Evolutionary conservation across 2,329 filamentous ascomycete genomes (phyloP).

Genomic region (Diaporthe ilicicola): DNA sequence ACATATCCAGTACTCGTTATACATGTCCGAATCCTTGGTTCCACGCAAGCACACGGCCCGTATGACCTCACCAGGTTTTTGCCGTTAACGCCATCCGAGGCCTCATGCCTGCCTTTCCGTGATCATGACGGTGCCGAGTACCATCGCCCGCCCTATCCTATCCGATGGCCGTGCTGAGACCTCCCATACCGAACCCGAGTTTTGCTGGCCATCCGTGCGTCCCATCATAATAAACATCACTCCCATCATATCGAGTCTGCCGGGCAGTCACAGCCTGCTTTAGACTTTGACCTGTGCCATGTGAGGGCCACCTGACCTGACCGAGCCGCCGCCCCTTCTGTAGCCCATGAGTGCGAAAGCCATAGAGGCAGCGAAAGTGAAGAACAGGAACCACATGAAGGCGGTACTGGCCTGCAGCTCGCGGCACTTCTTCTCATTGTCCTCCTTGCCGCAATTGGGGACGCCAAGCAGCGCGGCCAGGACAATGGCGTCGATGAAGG

Average conservation of each 20-base stretch:
- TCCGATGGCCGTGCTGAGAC: not conserved
- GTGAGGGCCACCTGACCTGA: conserved; percentile 53
- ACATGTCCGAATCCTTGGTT: not conserved
- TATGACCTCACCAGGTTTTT: not conserved
- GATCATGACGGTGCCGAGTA: not conserved
- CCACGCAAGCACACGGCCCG: not conserved
- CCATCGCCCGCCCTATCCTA: not conserved
- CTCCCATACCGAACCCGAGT: not conserved
- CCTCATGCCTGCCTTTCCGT: not conserved
- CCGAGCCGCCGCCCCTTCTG: conserved; percentile 57
- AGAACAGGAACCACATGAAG: conserved; percentile 84
- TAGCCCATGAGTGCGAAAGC: conserved; percentile 64
- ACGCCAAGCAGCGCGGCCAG: conserved; percentile 74
- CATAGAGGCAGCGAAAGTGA: conserved; percentile 64
- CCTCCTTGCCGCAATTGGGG: conserved; percentile 71
- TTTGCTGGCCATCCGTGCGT: not conserved
- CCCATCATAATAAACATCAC: conserved; percentile 14
- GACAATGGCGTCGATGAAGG: conserved; percentile 75
- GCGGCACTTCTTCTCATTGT: conserved; percentile 71
- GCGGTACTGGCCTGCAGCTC: conserved; percentile 78
- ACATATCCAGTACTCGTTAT: conserved; percentile 25
- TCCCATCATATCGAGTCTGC: not conserved
- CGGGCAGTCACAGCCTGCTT: conserved; percentile 34
- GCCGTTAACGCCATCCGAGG: conserved; percentile 6
- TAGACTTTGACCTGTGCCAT: conserved; percentile 67